Conservation (phyloP, 331 rosid species). For the Acacia pycnantha region DNA sequence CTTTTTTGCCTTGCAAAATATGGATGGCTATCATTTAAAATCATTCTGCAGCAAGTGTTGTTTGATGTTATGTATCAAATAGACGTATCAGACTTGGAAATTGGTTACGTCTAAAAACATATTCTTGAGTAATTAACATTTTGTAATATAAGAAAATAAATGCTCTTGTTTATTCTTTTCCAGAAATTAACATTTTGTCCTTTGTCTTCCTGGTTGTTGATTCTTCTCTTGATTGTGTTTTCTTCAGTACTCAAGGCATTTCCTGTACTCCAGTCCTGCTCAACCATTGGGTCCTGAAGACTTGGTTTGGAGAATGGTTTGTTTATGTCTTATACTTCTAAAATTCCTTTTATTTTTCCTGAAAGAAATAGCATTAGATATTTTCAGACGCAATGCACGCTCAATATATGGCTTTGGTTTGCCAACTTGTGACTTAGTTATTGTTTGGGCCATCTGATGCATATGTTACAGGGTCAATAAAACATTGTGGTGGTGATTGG, state of each 20-base stretch:
- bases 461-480: neutral
- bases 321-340: slow-evolving; percentile 26
- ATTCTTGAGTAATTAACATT: slow-evolving; percentile 1
- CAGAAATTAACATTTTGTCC: slow-evolving; percentile 9
- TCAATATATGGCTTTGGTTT: neutral
- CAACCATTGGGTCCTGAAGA: slow-evolving; percentile 97
- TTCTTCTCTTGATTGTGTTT: neutral
- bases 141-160: neutral
- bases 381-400: neutral
- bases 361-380: neutral
- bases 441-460: neutral
- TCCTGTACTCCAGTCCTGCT: slow-evolving; percentile 86
- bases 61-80: neutral
- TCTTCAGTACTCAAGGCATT: slow-evolving; percentile 81
- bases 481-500: neutral
- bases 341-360: slow-evolving; percentile 8
- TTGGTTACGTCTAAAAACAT: neutral
- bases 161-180: slow-evolving; percentile 10
- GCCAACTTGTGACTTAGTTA: neutral
- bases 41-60: neutral
- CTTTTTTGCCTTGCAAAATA: neutral
- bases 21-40: neutral
- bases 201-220: slow-evolving; percentile 14
- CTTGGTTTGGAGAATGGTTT: slow-evolving; percentile 95
- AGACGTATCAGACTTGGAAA: neutral